Evolutionary conservation across 768 basidiomycete species (phyloP), one percentile per base, ranked within the genome.

Genomic region (Mycena epipterygia): DNA sequence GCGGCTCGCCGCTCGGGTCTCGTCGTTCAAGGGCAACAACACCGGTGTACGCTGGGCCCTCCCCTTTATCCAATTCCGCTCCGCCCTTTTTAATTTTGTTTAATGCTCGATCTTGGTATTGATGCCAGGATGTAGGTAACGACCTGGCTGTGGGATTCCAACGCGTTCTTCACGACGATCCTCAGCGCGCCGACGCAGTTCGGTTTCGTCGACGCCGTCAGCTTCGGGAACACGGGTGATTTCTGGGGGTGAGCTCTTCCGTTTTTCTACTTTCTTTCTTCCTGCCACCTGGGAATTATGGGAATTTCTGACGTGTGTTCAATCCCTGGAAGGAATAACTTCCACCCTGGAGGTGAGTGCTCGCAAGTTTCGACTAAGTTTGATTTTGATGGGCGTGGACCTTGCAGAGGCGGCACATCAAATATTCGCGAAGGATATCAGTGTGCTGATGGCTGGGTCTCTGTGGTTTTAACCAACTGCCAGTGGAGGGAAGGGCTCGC

Each of bases 161-260:
- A 85, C 72, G 67, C 87, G 0, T 81, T 80, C 32, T 89, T 90
- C 80, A 84, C 81, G 21, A 83, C 80, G 1, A 85, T 90, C 23
- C 78, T 90, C 19, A 80, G 88, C 78, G 61, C 77, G 39, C 88
- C 89, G 1, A 82, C 79, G 1, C 74, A 81, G n/a, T 90, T 84
- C 63, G 89, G 89, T 0, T 89, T 90, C 76, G 79, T 81, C n/a
- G 89, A 91, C 71, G 84, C 83, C 3, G 85, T 84, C 3, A 89
- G 88, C 13, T 77, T 75, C 25, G 80, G 77, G 33, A 42, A 60
- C 21, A 64, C 82, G 17, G 83, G 82, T 17, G 79, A 84, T 56
- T 90, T 90, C 83, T 90, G 89, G 89, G 86, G 85, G 88, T 88
- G 70, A 65, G 86, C 76, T 55, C 0, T 14, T 53, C 33, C 65